Evolutionary conservation across 1,284 basidiomycete species (phyloP).

Genomic region (Rhodofomes roseus): DNA sequence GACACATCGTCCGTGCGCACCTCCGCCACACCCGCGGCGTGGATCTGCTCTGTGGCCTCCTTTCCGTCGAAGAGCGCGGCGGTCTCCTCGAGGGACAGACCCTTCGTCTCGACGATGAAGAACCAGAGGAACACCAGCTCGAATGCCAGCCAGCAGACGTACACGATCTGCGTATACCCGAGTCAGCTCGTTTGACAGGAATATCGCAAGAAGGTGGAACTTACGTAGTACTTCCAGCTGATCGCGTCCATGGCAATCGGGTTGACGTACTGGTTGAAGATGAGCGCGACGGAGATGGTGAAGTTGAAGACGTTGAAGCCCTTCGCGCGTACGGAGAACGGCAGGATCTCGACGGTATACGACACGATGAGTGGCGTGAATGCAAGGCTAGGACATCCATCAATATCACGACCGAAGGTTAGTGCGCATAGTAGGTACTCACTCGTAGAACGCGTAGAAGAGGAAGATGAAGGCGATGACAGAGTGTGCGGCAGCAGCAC

Average conservation of each 20-base stretch:
- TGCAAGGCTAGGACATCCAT: conserved; percentile 44
- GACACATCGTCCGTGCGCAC: conserved; percentile 25
- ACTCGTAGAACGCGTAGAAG: conserved; percentile 58
- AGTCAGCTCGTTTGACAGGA: background rate
- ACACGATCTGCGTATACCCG: conserved; percentile 44
- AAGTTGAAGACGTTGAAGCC: conserved; percentile 75
- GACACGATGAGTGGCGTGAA: conserved; percentile 73
- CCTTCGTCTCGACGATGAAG: conserved; percentile 71
- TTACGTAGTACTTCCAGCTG: conserved; percentile 47
- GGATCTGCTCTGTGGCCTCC: conserved; percentile 32
- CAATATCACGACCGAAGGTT: conserved; percentile 7
- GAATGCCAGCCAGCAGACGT: conserved; percentile 63
- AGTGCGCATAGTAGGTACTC: conserved; percentile 35
- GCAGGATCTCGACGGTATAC: conserved; percentile 75
- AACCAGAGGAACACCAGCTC: conserved; percentile 62
- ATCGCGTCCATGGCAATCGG: conserved; percentile 63
- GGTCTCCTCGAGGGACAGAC: conserved; percentile 71
- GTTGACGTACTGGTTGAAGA: conserved; percentile 83
- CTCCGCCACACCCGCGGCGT: conserved; percentile 21
- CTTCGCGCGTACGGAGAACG: conserved; percentile 71
- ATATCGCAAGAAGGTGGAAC: conserved; percentile 13
- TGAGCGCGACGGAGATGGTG: conserved; percentile 59
- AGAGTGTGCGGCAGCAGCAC: conserved; percentile 49
- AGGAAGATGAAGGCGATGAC: conserved; percentile 79
- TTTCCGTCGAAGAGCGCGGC: conserved; percentile 71